Conservation (phyloP, 306 rosid species). For the Acacia acuminata region DNA sequence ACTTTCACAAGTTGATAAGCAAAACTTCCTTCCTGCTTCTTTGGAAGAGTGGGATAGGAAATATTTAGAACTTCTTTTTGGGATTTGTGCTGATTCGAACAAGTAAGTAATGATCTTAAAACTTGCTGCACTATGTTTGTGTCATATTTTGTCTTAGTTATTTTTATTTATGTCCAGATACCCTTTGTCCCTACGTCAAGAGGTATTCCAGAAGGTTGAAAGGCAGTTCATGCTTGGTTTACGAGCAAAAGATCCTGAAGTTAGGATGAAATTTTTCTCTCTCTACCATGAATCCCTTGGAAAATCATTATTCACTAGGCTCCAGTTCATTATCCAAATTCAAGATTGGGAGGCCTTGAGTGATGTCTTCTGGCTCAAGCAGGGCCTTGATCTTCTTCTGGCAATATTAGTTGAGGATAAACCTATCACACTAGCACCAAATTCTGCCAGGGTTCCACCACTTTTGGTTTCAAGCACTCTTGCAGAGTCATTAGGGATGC, state of each 20-base stretch:
- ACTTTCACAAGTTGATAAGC: constrained; percentile 92
- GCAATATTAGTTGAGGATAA: constrained; percentile 94
- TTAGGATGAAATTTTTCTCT: constrained; percentile 82
- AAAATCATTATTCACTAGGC: constrained; percentile 80
- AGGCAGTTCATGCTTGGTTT: constrained; percentile 95
- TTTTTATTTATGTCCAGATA: constrained; percentile 56
- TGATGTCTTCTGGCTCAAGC: constrained; percentile 98
- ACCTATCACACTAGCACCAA: constrained; percentile 94
- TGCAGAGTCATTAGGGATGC: constrained; percentile 76
- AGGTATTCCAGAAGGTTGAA: constrained; percentile 92
- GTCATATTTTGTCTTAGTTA: constrained; percentile 26
- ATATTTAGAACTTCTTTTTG: constrained; percentile 86
- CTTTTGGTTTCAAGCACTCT: constrained; percentile 64
- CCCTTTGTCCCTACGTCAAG: constrained; percentile 69
- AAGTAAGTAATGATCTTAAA: constrained; percentile 57
- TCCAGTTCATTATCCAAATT: constrained; percentile 82
- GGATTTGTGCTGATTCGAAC: constrained; percentile 82
- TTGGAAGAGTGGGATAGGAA: constrained; percentile 91
- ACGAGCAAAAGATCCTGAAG: constrained; percentile 90
- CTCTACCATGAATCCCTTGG: constrained; percentile 86
- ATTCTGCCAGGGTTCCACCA: constrained; percentile 90
- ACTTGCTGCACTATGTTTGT: constrained; percentile 19
- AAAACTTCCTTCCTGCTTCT: constrained; percentile 60
- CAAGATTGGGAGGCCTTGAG: constrained; percentile 98
- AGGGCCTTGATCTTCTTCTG: constrained; percentile 96